Base-by-base conservation (phyloP, 495 filamentous ascomycete species). In the Aspergillus taichungensis region DNA sequence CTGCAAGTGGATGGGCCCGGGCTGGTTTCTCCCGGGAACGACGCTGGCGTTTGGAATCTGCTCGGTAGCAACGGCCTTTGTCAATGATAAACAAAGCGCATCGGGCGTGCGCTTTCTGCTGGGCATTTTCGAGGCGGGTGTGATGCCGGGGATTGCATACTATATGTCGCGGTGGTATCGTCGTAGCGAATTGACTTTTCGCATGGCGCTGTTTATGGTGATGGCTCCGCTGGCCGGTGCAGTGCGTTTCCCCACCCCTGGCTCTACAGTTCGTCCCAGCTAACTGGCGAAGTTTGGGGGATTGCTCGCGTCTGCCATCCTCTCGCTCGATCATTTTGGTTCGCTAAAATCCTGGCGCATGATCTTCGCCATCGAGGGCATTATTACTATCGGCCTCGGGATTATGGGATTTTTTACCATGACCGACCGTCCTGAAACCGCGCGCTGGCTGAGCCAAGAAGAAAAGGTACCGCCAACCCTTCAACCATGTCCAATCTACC, bases 281-380 rank as follows among this genome's bases (percentile, higher is more conserved):
- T 24, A 24, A 24, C 4, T 24, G 18, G 2, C 1, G 18, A 2
- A 24, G 0, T 87, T 87, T 49, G 82, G 82, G 32, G 83, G 83
- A 5, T 69, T 87, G 29, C 57, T 85, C 2, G 83, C 83, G 6
- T 83, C 78, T 5, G 82, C 59, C 1, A 74, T 76, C 32, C 55
- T 75, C 5, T 68, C 57, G 0, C 57, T 76, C 0, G 55, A 66
- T 36, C 52, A 66, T 47, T 69, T 74, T 35, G 71, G 71, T 6
- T 47, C 60, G 40, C 54, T 75, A 1, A 55, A 56, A 28, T 79
- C 71, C 18, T 90, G 86, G 86, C 69, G 83, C 9, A 72, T 88
- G 30, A 71, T 91, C 14, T 89, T 90, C 57, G 71, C 86, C 8
- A 80, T 87, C 18, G 86, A 91, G 56, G 86, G 86, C 1, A 63